Percentiles rank a stretch among this genome's conserved stretches.
phyloP scores from a whole-genome alignment of 257 asterid species.

The Ocimum tenuiflorum region DNA sequence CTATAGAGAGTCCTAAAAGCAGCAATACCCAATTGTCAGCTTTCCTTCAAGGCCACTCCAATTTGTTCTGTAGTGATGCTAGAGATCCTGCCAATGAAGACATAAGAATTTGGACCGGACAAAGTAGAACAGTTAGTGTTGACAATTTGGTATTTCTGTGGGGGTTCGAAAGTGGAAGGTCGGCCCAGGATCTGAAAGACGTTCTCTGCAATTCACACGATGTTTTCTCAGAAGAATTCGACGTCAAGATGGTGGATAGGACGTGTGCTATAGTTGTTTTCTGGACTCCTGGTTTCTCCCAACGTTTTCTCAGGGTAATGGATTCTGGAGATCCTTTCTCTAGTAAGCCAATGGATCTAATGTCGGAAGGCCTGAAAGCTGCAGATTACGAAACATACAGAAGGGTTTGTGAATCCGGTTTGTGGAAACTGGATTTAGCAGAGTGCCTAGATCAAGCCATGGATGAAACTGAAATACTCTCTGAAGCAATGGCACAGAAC shows the following conservation, averaged over 20 bases:
- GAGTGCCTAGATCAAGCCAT: slow-evolving; percentile 53
- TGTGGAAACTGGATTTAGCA: slow-evolving; percentile 55
- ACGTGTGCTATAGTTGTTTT: slow-evolving; percentile 72
- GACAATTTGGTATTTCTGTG: slow-evolving; percentile 57
- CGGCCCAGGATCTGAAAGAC: slow-evolving; percentile 50
- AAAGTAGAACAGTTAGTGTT: slow-evolving; percentile 34
- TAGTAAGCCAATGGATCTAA: slow-evolving; percentile 36
- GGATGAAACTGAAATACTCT: slow-evolving; percentile 35
- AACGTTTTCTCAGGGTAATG: slow-evolving; percentile 45
- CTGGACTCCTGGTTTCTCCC: slow-evolving; percentile 41
- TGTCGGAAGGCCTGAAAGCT: slow-evolving; percentile 57
- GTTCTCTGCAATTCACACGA: slow-evolving; percentile 47
- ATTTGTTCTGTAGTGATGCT: slow-evolving; percentile 31
- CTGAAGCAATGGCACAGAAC: slow-evolving; percentile 28
- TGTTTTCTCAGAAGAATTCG: slow-evolving; percentile 47
- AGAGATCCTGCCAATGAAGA: slow-evolving; percentile 35
- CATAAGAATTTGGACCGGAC: slow-evolving; percentile 42
- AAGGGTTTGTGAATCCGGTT: slow-evolving; percentile 42
- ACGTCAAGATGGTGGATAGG: slow-evolving; percentile 61
- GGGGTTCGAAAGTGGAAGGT: slow-evolving; percentile 66
- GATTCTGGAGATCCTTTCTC: slow-evolving; percentile 35
- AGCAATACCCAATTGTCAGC: slow-evolving; percentile 26
- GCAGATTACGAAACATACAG: slow-evolving; percentile 50
- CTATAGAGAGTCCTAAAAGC: slow-evolving; percentile 32
- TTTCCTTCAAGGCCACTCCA: slow-evolving; percentile 33